These are phyloP conservation scores for Mycena rebaudengoi DNA, from an alignment of 768 basidiomycete species.

Conservation along the genomic window DNA sequence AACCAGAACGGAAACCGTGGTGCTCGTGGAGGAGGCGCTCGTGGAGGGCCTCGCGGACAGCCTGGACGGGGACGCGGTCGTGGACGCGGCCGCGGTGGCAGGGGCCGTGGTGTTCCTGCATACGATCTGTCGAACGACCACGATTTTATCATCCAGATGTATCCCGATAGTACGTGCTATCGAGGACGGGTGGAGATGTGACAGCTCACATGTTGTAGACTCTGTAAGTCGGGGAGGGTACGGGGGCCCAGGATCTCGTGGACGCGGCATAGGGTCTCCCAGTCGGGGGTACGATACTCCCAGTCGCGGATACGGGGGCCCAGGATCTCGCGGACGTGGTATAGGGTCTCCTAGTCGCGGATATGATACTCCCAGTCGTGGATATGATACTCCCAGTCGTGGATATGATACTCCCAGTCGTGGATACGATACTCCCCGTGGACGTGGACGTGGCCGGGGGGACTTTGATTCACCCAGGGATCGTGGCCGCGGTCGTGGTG, in stretches of 20 bases:
- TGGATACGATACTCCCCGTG: constrained; percentile 29
- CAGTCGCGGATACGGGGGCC: too few species aligned
- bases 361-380: too few species aligned
- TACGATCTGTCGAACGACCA: constrained; percentile 33
- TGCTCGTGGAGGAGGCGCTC: constrained; percentile 21
- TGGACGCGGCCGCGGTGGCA: constrained; percentile 33
- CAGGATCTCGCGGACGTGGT: too few species aligned
- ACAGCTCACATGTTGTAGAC: constrained; percentile 18
- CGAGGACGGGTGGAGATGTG: constrained; percentile 14
- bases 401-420: too few species aligned
- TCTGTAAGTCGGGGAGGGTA: constrained; percentile 26
- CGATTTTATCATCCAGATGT: constrained; percentile 22
- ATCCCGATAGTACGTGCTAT: constrained; percentile 35
- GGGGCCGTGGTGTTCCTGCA: constrained; percentile 28
- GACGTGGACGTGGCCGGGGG: constrained; percentile 26
- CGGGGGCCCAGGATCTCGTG: constrained; percentile 26
- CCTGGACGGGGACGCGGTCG: constrained; percentile 37
- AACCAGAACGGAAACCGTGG: constrained; percentile 5
- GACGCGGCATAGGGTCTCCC: constrained; percentile 17
- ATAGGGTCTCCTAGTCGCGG: constrained; percentile 28
- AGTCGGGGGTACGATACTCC: constrained; percentile 30
- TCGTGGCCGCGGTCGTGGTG: constrained; percentile 32
- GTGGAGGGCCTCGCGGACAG: constrained; percentile 26
- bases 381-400: too few species aligned
- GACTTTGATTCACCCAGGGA: constrained; percentile 4